These are phyloP conservation scores for Fusarium staphyleae DNA, from an alignment of 2,329 filamentous ascomycete species.

Conservation along the genomic window DNA sequence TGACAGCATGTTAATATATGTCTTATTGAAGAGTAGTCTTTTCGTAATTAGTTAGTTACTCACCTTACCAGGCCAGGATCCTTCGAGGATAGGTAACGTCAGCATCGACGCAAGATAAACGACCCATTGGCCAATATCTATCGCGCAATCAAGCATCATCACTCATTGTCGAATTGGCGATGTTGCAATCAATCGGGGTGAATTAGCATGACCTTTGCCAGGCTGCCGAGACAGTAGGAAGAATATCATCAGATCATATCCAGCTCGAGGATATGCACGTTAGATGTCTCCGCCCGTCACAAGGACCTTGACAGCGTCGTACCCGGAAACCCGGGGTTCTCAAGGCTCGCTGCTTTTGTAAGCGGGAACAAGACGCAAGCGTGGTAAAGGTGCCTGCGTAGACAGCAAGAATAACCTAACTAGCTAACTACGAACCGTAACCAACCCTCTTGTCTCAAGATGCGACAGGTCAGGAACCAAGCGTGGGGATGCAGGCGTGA, in stretches of 20 bases:
- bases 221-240: neutral
- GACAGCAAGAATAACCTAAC: neutral
- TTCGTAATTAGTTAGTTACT: too few species aligned
- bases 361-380: neutral
- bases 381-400: neutral
- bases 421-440: neutral
- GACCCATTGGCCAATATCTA: too few species aligned
- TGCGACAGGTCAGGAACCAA: slow-evolving; percentile 7
- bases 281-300: slow-evolving; percentile 6
- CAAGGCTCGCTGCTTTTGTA: neutral
- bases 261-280: neutral
- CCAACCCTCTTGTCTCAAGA: neutral
- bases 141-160: too few species aligned
- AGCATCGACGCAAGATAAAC: too few species aligned
- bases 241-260: slow-evolving; percentile 17
- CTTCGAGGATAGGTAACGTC: too few species aligned
- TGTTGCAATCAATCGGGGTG: neutral
- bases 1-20: too few species aligned
- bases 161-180: neutral
- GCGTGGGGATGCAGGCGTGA: slow-evolving; percentile 5
- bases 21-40: too few species aligned
- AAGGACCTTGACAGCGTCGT: slow-evolving; percentile 1
- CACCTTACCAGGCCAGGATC: too few species aligned
- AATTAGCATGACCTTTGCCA: slow-evolving; percentile 1
- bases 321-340: too few species aligned